Base-by-base conservation (phyloP, 148 eudicot genomes). In the Amaranthus palmeri region DNA sequence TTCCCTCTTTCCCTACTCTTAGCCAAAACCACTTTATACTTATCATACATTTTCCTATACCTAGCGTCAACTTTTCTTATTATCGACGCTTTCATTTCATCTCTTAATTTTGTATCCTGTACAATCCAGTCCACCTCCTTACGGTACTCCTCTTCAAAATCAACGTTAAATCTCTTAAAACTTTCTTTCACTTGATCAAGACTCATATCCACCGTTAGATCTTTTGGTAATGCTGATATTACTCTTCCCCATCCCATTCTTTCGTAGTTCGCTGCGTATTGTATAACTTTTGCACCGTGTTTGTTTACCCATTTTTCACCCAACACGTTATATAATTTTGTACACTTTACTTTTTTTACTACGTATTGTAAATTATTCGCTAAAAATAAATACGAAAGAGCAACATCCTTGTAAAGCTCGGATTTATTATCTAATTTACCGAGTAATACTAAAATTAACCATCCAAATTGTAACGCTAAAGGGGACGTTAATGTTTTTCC, bases 311-410 rank as follows among this genome's bases (percentile, higher is more conserved):
- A 95, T 6, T 84, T 82, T n/a, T 88, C 88, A 25, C 93, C 92
- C 61, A 95, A 61, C 36, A 95, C 59, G 6, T 67, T 57, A 46
- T 72, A 72, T 14, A 90, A 73, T 45, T 85, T 87, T 43, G 96
- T 86, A 1, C 79, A 70, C 0, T 71, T 74, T 2, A 89, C 93
- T 46, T 80, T 88, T 5, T 40, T 76, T 58, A 95, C 74, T 42
- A 88, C 75, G 74, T 85, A 81, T 53, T 83, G 93, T 47, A 90
- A 78, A 41, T 95, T 95, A 72, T 88, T 95, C 4, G 92, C 96
- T 9, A 95, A 74, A 69, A 91, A 92, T 4, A 95, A 74, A 69
- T 92, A 95, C 0, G 89, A 68, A 7, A 84, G 78, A 7, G 97
- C 81, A 0, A 82, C 80, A 11, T 95, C 97, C 60, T 85, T 83